These are phyloP conservation scores for Glomus cerebriforme DNA, from an alignment of 192 early-diverging fungal species.

Conservation along the genomic window DNA sequence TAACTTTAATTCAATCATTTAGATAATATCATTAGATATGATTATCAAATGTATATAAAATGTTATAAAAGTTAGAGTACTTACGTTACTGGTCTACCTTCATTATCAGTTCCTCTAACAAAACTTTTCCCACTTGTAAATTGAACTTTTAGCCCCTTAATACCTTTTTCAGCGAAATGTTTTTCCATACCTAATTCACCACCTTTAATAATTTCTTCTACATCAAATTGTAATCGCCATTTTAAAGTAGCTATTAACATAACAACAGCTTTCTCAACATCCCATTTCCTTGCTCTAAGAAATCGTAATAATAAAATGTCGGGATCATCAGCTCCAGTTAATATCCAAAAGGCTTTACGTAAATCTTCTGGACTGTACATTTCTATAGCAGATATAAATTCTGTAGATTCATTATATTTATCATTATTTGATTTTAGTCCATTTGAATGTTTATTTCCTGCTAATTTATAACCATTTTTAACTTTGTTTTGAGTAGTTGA, in stretches of 20 bases:
- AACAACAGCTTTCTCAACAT: conserved; percentile 67
- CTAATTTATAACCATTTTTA: neutral
- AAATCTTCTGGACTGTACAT: conserved; percentile 34
- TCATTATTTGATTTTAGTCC: neutral
- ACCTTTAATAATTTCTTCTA: conserved; percentile 43
- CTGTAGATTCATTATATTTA: conserved; percentile 22
- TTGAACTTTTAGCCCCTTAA: conserved; percentile 39
- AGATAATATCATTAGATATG: neutral
- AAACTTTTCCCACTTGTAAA: conserved; percentile 52
- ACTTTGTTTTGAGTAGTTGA: neutral
- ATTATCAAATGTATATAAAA: neutral
- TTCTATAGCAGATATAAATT: conserved; percentile 16
- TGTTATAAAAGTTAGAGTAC: conserved; percentile 8
- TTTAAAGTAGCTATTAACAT: conserved; percentile 73
- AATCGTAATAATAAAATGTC: conserved; percentile 79
- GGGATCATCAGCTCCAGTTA: conserved; percentile 61
- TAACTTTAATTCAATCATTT: conserved; percentile 36
- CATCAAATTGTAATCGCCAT: conserved; percentile 71
- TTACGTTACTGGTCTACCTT: conserved; percentile 55
- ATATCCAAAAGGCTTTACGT: conserved; percentile 57
- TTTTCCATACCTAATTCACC: conserved; percentile 25
- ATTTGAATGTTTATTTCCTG: neutral
- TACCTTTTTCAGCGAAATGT: conserved; percentile 10
- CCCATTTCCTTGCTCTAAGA: conserved; percentile 89
- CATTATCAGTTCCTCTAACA: conserved; percentile 52